These are phyloP conservation scores for Calocybe gangraenosa DNA, from an alignment of 768 basidiomycete genomes.

Conservation along the genomic window DNA sequence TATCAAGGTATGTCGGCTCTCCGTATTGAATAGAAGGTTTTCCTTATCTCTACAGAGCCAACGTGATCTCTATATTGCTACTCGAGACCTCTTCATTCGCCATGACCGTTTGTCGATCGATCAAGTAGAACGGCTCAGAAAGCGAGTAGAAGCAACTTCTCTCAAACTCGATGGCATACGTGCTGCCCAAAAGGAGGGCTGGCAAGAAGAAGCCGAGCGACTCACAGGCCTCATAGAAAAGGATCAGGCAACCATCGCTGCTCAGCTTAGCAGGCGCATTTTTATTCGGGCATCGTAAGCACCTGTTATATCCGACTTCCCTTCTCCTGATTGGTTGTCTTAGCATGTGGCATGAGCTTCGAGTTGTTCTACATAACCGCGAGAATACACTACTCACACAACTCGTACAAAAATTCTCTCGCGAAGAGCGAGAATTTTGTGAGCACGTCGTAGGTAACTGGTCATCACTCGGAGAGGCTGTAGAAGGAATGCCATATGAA, in stretches of 20 bases:
- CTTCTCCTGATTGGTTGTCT: constrained; percentile 1
- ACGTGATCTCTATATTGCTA: constrained; percentile 83
- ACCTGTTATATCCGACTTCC: background rate
- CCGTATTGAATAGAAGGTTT: background rate
- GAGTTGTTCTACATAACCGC: constrained; percentile 85
- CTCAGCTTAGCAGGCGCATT: constrained; percentile 71
- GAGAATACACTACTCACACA: constrained; percentile 81
- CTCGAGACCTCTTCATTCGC: constrained; percentile 81
- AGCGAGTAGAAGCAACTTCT: constrained; percentile 74
- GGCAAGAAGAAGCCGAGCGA: constrained; percentile 84
- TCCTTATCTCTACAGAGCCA: constrained; percentile 44
- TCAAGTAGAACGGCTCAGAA: constrained; percentile 83
- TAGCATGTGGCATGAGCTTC: constrained; percentile 96
- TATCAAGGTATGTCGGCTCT: constrained; percentile 52
- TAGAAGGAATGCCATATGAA: constrained; percentile 85
- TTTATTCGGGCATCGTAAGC: constrained; percentile 85
- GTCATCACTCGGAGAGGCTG: constrained; percentile 63
- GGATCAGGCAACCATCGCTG: constrained; percentile 78
- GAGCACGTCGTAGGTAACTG: constrained; percentile 67
- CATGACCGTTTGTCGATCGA: constrained; percentile 89
- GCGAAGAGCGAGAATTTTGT: constrained; percentile 67
- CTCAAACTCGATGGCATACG: constrained; percentile 75
- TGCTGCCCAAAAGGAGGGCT: constrained; percentile 69
- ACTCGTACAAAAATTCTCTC: constrained; percentile 67
- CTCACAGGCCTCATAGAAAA: constrained; percentile 70